Evolutionary conservation across 768 basidiomycete genomes (phyloP), one percentile per base, ranked within the genome.

Genomic region (Trametes meyenii): DNA sequence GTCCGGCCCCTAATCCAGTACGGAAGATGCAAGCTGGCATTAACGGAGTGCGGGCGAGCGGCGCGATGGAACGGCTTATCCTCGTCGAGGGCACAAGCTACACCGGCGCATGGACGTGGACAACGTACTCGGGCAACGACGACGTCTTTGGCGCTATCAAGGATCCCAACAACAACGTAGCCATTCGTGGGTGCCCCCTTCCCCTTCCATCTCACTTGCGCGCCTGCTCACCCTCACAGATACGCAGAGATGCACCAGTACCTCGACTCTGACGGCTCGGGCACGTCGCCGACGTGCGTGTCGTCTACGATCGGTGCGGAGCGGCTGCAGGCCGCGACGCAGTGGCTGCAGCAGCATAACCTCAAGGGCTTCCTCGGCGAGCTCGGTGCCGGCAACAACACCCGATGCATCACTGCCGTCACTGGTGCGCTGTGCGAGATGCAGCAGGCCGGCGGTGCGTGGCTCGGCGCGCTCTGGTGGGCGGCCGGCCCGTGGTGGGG

Each of bases 171-270:
- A 84, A 85, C 76, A 86, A 86, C 70, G 69, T 82, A 58, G 85
- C 84, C 38, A 83, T 86, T 63, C 72, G 83, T 85, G 63, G 54
- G 77, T 67, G 16, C 35, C 42, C 10, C 38, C 24, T 36, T 50
- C 33, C 29, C 29, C 19, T n/a, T 42, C 53, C 35, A 35, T 29
- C 33, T 35, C 46, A 24, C 23, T 21, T 33, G 23, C 42, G 64
- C 48, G 19, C 45, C 35, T 19, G 33, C 21, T 23, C 12, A 61
- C 43, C 38, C 29, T n/a, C n/a, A 53, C 44, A 2, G 33, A 26
- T 48, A 55, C n/a, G 3, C 67, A 82, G 84, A 88, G 69, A 86
- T 87, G 83, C 85, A 88, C 71, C 85, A 87, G 70, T 88, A 88
- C 76, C 85, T 88, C 65, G 85, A 87, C 72, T 81, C 79, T 38